phyloP scores from a whole-genome alignment of 2,329 filamentous ascomycete genomes.

The Claviceps sp. region DNA sequence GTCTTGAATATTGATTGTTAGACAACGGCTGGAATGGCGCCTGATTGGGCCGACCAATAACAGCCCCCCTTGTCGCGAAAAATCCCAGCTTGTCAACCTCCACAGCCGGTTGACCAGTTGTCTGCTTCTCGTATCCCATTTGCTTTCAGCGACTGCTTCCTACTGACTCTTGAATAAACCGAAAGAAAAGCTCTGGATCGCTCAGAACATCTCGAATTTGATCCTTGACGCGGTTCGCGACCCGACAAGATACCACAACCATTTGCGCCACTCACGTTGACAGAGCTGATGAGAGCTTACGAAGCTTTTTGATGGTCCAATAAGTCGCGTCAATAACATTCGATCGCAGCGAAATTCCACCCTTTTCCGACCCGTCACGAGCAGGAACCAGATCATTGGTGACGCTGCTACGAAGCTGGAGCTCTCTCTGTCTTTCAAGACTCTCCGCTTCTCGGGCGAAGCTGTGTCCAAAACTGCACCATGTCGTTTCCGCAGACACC shows the following conservation, averaged over 20 bases:
- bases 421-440: not conserved
- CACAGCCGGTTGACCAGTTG: not conserved
- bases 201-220: not conserved
- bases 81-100: constrained; percentile 6
- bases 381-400: not conserved
- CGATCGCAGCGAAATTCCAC: not conserved
- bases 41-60: constrained; percentile 20
- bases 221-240: not conserved
- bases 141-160: not conserved
- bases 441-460: not conserved
- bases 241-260: not conserved
- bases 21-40: constrained; percentile 7
- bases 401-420: not conserved
- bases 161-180: not conserved
- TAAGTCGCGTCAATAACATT: constrained; percentile 4
- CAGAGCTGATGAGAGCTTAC: not conserved
- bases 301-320: constrained; percentile 2
- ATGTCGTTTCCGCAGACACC: constrained; percentile 50
- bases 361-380: not conserved
- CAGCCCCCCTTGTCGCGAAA: constrained; percentile 6
- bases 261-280: not conserved
- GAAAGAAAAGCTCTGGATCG: not conserved
- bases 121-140: not conserved
- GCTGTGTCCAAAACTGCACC: constrained; percentile 9
- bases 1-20: not conserved